Evolutionary conservation across 306 rosid genomes (phyloP), one percentile per base, ranked within the genome.

Genomic region (Dalbergia oliveri): DNA sequence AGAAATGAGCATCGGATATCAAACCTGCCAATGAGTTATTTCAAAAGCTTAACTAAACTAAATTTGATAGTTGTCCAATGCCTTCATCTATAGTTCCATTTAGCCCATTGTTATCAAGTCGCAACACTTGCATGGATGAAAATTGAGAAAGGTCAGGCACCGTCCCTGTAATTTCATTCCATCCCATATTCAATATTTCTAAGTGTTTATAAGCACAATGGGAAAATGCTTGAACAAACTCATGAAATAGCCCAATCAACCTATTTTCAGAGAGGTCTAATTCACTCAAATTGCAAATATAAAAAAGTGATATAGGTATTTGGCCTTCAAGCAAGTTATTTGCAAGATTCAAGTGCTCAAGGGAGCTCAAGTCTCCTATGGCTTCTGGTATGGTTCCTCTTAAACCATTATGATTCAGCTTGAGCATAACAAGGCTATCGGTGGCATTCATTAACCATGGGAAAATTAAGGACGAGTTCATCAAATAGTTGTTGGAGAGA

Each of bases 361-460:
- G 58, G 9, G 66, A 72, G 35, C 11, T 72, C 39, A 54, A 39
- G 13, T 18, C 41, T 3, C 44, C 77, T 2, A 79, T 31, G 10
- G 53, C 74, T 45, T 59, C 11, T 60, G 71, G 77, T 7, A 79
- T 10, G 8, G 44, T 8, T 11, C 83, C 78, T 1, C 8, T 13
- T 0, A 73, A 4, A 15, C 18, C 1, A 21, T 16, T 60, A 0
- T 2, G 0, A 0, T 16, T 0, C 37, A 69, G 3, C 7, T 0
- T 0, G 37, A 79, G 71, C 3, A 16, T 3, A 5, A 49, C 18
- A 21, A 63, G 73, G 53, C 43, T 51, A n/a, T 6, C 13, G 3
- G 10, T 51, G 15, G 34, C 64, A 11, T 62, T 80, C 8, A 65
- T 11, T 12, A 80, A 10, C 79, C 84, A 80, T 12, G 41, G 19